Percentiles rank a stretch among this genome's conserved stretches.
phyloP scores from a whole-genome alignment of 805 yeast genomes.

The Pichia nanzhaoensis region DNA sequence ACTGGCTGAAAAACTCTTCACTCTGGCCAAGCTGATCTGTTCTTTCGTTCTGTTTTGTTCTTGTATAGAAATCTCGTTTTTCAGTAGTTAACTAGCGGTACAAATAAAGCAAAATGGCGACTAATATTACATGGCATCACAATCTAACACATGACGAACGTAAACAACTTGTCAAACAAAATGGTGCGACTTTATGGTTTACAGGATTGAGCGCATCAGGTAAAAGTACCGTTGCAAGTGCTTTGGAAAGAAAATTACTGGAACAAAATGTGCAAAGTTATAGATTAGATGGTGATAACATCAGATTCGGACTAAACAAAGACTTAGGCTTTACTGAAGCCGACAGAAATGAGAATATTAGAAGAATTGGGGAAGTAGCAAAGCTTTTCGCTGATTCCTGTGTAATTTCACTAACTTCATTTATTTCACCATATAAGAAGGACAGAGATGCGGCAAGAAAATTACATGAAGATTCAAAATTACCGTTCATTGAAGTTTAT shows the following conservation, averaged over 20 bases:
- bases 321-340: conserved; percentile 89
- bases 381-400: conserved; percentile 93
- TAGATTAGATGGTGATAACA: conserved; percentile 90
- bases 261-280: conserved; percentile 67
- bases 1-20: too few relatives aligned
- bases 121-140: conserved; percentile 95
- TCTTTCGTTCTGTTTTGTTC: too few relatives aligned
- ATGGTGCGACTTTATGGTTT: conserved; percentile 89
- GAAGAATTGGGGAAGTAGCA: conserved; percentile 92
- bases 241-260: conserved; percentile 76
- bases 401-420: conserved; percentile 78
- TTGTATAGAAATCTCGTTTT: too few relatives aligned
- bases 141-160: conserved; percentile 85
- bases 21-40: too few relatives aligned
- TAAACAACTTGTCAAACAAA: conserved; percentile 60
- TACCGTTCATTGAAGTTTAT: conserved; percentile 85
- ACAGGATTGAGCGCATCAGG: conserved; percentile 96
- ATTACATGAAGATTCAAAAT: conserved; percentile 63
- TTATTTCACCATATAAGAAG: conserved; percentile 82
- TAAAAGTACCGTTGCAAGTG: conserved; percentile 89
- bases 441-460: conserved; percentile 85
- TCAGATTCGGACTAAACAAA: conserved; percentile 90
- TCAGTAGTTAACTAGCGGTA: neutral
- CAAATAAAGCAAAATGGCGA: conserved; percentile 55
- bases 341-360: conserved; percentile 90